Conservation (phyloP, 192 early-diverging fungal genomes). For the Podochytrium sp. region DNA sequence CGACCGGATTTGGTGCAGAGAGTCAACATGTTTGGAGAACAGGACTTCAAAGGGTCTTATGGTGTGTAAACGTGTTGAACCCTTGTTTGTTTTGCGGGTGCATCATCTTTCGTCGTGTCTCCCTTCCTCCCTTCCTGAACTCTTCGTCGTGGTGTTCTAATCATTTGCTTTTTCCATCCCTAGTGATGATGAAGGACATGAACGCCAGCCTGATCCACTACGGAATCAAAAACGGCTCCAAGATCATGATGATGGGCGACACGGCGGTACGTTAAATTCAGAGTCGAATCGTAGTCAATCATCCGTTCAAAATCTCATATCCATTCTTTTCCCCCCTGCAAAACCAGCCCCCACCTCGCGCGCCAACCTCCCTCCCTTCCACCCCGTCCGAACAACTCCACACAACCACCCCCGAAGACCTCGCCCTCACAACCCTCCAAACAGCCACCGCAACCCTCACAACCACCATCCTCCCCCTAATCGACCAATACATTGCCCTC, state of each 20-base stretch:
- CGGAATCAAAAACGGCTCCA: constrained; percentile 74
- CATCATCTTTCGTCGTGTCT: constrained; percentile 4
- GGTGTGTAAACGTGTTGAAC: constrained; percentile 3
- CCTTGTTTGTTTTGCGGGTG: background rate
- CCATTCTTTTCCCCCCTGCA: background rate
- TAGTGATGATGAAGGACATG: constrained; percentile 51
- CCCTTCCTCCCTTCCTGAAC: background rate
- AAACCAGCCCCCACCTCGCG: constrained; percentile 46
- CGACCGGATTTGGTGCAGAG: background rate
- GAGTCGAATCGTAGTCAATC: background rate
- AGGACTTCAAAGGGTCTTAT: constrained; percentile 18
- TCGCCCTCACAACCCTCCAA: constrained; percentile 52
- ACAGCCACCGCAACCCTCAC: constrained; percentile 37
- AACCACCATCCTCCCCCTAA: constrained; percentile 40
- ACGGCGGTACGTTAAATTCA: constrained; percentile 54
- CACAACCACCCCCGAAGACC: constrained; percentile 49
- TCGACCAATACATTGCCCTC: constrained; percentile 45
- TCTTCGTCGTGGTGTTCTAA: background rate
- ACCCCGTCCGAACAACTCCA: constrained; percentile 54
- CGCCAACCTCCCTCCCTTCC: constrained; percentile 31
- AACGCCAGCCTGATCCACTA: constrained; percentile 43
- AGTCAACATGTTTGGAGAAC: constrained; percentile 27
- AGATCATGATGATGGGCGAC: constrained; percentile 75
- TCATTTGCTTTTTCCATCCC: background rate
- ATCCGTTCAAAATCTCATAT: background rate